Base-by-base conservation (phyloP, 169 alveolate genomes). In the Ichthyophthirius multifiliis region DNA sequence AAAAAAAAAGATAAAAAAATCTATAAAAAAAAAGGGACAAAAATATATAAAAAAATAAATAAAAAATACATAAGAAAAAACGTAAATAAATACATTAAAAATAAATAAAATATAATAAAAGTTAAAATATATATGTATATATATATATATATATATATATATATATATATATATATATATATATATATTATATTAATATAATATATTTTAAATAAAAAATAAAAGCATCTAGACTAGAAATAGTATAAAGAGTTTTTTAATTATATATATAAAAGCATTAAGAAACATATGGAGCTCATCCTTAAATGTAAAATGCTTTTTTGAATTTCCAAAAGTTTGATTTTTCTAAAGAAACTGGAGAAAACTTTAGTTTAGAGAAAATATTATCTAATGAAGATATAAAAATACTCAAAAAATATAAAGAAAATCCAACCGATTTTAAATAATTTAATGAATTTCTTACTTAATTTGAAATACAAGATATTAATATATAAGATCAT, bases 211-310 rank as follows among this genome's bases (percentile, higher is more conserved):
- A n/a, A n/a, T n/a, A n/a, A n/a, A n/a, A n/a, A n/a, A n/a, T 6
- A 2, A n/a, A 13, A 55, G 71, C 43, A 4, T 27, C 3, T 27
- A 55, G 71, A 55, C 71, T 55, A 3, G 71, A 55, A 55, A 55
- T 27, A 39, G 18, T 55, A 27, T 18, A 55, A 55, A 55, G 18
- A 23, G 71, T 55, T 1, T 55, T 55, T 10, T 55, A 55, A 7
- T 39, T 55, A 12, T 55, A 55, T 27, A 20, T 55, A 20, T 27
- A 34, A 0, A 55, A 55, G 43, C 71, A 55, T 27, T 55, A 55
- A 27, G 71, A 55, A 55, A 55, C 71, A 13, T 55, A 55, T 55
- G 71, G 71, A 55, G 31, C 23, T n/a, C 71, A 55, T 18, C 71
- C 71, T 55, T 55, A 15, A n/a, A 55, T 55, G 71, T 34, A 55